phyloP scores from a whole-genome alignment of 768 basidiomycete species.

The Artomyces pyxidatus region DNA sequence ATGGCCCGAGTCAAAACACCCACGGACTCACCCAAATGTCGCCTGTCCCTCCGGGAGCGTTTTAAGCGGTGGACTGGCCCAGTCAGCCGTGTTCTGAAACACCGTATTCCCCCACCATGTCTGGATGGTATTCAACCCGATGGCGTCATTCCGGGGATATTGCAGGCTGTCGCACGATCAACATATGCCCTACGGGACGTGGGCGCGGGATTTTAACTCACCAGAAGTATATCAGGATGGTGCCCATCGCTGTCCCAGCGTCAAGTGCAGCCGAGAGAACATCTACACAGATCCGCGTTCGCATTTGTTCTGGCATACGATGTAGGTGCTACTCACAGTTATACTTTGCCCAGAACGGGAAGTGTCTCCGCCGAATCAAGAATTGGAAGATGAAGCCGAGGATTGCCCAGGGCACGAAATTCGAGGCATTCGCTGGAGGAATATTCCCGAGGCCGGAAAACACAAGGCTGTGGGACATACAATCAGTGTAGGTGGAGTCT shows the following conservation, averaged over 20 bases:
- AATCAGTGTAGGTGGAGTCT: background rate
- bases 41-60: slow-evolving; percentile 15
- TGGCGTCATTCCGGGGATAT: slow-evolving; percentile 25
- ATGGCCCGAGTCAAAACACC: no score
- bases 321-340: slow-evolving; percentile 20
- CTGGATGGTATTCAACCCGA: slow-evolving; percentile 26
- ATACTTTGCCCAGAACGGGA: slow-evolving; percentile 32
- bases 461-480: slow-evolving; percentile 22
- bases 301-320: background rate
- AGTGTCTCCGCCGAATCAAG: slow-evolving; percentile 28
- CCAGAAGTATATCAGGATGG: slow-evolving; percentile 24
- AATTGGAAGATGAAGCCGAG: slow-evolving; percentile 30
- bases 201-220: background rate
- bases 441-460: slow-evolving; percentile 33
- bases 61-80: slow-evolving; percentile 18
- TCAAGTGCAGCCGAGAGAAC: slow-evolving; percentile 26
- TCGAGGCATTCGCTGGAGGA: slow-evolving; percentile 34
- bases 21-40: slow-evolving; percentile 23
- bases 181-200: background rate
- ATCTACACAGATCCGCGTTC: slow-evolving; percentile 4
- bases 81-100: slow-evolving; percentile 25
- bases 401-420: slow-evolving; percentile 31
- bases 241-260: slow-evolving; percentile 18
- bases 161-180: slow-evolving; percentile 17
- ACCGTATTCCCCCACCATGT: slow-evolving; percentile 33